Evolutionary conservation across 306 rosid genomes (phyloP).

Genomic region (peach (Prunus persica)): DNA sequence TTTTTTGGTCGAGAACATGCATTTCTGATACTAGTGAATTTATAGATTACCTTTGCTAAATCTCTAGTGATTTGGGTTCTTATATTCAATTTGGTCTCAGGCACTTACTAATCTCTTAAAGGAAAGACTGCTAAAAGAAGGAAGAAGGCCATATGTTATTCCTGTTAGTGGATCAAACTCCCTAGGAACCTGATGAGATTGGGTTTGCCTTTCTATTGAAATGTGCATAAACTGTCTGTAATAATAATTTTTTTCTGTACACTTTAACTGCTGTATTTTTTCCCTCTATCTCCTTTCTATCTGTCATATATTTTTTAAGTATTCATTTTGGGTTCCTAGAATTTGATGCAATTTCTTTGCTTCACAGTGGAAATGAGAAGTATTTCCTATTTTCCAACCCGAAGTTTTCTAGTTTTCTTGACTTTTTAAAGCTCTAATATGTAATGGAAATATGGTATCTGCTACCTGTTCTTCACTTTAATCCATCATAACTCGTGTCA

Average conservation of each 20-base stretch:
- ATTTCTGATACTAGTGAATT: neutral
- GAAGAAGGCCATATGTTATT: conserved; percentile 84
- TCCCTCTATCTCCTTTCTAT: too few species aligned
- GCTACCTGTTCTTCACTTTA: neutral
- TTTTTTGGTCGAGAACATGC: neutral
- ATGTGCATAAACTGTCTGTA: too few species aligned
- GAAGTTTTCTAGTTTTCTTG: neutral
- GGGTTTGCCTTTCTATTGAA: conserved; percentile 16
- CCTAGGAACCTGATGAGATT: conserved; percentile 81
- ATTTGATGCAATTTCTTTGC: neutral
- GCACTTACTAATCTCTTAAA: conserved; percentile 57
- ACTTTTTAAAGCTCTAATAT: neutral
- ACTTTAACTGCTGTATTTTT: too few species aligned
- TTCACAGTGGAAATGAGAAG: neutral
- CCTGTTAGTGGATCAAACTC: conserved; percentile 94
- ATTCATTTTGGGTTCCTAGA: neutral
- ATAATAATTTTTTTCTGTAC: too few species aligned
- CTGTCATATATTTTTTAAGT: neutral
- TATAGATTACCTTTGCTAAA: conserved; percentile 1
- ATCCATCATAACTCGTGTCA: neutral
- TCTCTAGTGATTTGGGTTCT: neutral
- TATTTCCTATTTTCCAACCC: neutral
- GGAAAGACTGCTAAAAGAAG: conserved; percentile 75
- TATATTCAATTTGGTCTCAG: conserved; percentile 34
- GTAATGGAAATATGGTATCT: neutral